Base-by-base conservation (phyloP, 1,284 basidiomycete genomes). In the Boletus semigastroideus region DNA sequence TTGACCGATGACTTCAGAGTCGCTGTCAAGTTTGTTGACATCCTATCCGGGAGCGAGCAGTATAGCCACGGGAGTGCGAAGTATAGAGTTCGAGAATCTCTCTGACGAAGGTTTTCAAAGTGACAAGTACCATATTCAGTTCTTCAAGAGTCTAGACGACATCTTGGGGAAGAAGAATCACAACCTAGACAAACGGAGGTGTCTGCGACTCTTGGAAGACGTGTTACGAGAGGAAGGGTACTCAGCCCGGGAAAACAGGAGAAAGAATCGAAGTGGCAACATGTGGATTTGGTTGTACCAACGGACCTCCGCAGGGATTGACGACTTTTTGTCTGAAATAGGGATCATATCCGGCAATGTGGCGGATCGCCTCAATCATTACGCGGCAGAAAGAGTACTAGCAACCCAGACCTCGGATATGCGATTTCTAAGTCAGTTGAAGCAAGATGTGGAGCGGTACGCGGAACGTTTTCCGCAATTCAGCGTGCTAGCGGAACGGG, bases 351-450 rank as follows among this genome's bases (percentile, higher is more conserved):
- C 5, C 22, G 22, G 22, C 22, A 22, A 22, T 22, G 2, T 5
- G 13, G 1, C 51, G 20, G 42, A 53, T 3, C 53, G 64, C 9
- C 11, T 53, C 7, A 2, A 53, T 20, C 33, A 4, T 19, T 17
- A 3, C 0, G 48, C 52, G 30, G 37, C 8, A 17, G 22, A 14
- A 0, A 34, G 16, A 3, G 34, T 25, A 19, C 22, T 22, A 22
- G 22, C 22, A 22, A 20, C 9, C n/a, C n/a, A 44, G 5, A 41
- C 58, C 0, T 19, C 59, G 0, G 53, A 61, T 14, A 20, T 4
- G 16, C 48, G 48, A 12, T 52, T 64, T 38, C 38, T 62, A 33
- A 36, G 17, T 2, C 31, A 48, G 4, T 11, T 64, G 11, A 25
- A 7, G 0, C 19, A 43, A 22, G 57, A 46, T 9, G 14, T 41